Conservation (phyloP, 805 yeast species). For the Millerago galiae region DNA sequence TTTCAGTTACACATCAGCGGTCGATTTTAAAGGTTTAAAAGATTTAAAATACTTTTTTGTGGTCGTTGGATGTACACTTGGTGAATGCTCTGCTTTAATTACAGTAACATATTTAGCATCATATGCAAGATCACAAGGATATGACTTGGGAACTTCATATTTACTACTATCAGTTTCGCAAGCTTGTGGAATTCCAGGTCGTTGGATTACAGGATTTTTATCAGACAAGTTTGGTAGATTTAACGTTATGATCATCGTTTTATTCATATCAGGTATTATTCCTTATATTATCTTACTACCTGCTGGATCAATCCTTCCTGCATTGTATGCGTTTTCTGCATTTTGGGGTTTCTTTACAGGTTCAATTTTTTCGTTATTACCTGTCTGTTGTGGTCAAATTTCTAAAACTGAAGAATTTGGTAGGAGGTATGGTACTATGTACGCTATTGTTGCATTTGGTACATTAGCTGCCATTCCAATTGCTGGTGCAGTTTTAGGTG, state of each 20-base stretch:
- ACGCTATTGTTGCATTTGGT: constrained; percentile 50
- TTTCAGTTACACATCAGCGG: constrained; percentile 22
- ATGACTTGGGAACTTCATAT: constrained; percentile 32
- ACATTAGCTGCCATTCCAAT: constrained; percentile 44
- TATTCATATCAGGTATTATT: constrained; percentile 24
- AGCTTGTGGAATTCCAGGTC: constrained; percentile 36
- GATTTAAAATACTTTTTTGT: constrained; percentile 39
- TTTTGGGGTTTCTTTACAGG: constrained; percentile 50
- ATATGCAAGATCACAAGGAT: constrained; percentile 42
- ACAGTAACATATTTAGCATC: constrained; percentile 45
- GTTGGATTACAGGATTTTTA: constrained; percentile 36
- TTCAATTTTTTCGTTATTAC: constrained; percentile 47
- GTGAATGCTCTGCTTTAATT: constrained; percentile 39
- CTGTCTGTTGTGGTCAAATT: constrained; percentile 54
- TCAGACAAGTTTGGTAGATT: constrained; percentile 45
- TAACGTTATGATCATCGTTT: constrained; percentile 40
- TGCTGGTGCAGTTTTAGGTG: constrained; percentile 43
- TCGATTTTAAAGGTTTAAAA: constrained; percentile 32
- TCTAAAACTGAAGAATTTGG: constrained; percentile 49
- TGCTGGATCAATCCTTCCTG: constrained; percentile 28
- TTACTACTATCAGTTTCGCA: constrained; percentile 40
- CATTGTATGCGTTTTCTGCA: constrained; percentile 37
- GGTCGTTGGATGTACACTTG: constrained; percentile 37
- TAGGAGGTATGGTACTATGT: constrained; percentile 49
- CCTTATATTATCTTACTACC: constrained; percentile 33